Base-by-base conservation (phyloP, 2,329 filamentous ascomycete species). In the Sporothrix phasma region DNA sequence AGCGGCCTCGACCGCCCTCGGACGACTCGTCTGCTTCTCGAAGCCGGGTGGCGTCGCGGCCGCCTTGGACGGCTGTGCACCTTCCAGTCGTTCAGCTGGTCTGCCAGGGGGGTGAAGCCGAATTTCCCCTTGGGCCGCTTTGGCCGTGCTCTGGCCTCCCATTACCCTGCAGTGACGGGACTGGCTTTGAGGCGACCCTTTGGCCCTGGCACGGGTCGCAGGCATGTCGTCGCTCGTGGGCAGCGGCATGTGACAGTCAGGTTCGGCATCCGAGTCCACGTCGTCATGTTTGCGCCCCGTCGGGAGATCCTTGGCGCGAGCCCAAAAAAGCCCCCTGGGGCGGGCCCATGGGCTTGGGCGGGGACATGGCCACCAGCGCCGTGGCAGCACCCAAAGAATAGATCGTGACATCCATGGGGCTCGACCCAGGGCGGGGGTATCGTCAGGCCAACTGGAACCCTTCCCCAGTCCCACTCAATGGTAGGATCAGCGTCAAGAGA, bases 41-140 rank as follows among this genome's bases (percentile, higher is more conserved):
- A n/a, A 15, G 1, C 19, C 43, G 10, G 51, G 47, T 2, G 53
- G 60, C 2, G 51, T 69, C 24, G 49, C 69, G 62, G 66, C 71
- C 69, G 67, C 69, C 67, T 81, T 80, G 5, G 73, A 70, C 2
- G 85, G 84, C 83, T 88, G 26, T 78, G 78, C 1, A 86, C 79
- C 67, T 81, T 80, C 88, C 88, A 90, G 26, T 80, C 78, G 65
- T 77, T 80, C 4, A 90, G 75, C 69, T 87, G 81, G 43, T 81
- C 77, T 3, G 84, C 84, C 43, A 90, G 75, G 26, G 86, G 84
- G 1, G 85, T 88, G 67, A 89, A 87, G 1, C 85, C 84, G 61
- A 83, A 71, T 67, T 64, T 63, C 53, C 64, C 68, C 41, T 67
- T 65, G n/a, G 65, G 64, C 19, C 70, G 70, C 68, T 72, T n/a